Conservation (phyloP, 106 monocot genomes). For the Allium cepa region DNA sequence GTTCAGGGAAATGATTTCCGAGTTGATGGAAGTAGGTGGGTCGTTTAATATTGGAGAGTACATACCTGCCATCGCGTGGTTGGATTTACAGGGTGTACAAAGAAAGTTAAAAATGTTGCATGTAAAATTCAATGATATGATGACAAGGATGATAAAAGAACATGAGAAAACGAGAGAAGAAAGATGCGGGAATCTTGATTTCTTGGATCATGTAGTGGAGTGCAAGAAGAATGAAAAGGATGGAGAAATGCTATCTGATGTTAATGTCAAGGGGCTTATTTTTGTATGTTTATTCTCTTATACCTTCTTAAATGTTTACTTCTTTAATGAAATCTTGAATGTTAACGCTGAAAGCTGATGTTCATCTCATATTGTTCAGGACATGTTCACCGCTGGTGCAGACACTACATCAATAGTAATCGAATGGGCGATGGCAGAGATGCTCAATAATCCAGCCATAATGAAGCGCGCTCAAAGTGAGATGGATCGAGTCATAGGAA, state of each 20-base stretch:
- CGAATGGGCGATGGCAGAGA: constrained; percentile 50
- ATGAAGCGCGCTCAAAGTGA: constrained; percentile 22
- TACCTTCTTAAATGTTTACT: background rate
- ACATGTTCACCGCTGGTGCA: constrained; percentile 50
- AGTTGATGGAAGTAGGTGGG: constrained; percentile 26
- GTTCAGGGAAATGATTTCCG: constrained; percentile 32
- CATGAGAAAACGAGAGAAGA: constrained; percentile 20
- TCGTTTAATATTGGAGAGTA: constrained; percentile 44
- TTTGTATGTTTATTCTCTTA: constrained; percentile 20
- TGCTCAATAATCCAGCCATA: constrained; percentile 31
- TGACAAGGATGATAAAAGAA: constrained; percentile 22
- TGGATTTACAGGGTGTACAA: constrained; percentile 37
- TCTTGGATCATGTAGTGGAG: constrained; percentile 20
- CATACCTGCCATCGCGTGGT: constrained; percentile 33
- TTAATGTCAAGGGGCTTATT: constrained; percentile 37
- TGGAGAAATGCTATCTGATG: constrained; percentile 26
- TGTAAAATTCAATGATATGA: constrained; percentile 18
- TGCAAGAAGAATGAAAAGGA: constrained; percentile 14
- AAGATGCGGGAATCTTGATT: constrained; percentile 6
- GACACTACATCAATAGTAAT: constrained; percentile 45
- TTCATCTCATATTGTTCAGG: constrained; percentile 15
- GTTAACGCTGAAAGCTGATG: background rate
- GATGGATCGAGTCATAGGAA: constrained; percentile 24
- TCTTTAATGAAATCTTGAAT: background rate
- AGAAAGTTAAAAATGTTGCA: constrained; percentile 23